phyloP scores from a whole-genome alignment of 1,139 yeast species.

The Blastobotrys illinoisensis region DNA sequence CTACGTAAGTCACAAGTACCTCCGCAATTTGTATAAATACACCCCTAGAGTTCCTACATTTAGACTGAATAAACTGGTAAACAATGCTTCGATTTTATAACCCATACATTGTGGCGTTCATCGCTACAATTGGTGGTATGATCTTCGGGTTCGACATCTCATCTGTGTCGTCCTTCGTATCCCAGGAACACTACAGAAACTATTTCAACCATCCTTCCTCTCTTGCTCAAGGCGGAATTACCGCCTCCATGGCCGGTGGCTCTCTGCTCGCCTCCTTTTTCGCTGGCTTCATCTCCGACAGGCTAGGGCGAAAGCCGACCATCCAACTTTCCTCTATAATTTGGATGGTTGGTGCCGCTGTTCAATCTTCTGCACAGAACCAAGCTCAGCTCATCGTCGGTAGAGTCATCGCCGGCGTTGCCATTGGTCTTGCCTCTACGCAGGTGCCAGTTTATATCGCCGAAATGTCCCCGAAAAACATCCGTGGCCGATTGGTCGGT shows the following conservation, averaged over 20 bases:
- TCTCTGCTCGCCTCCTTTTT: conserved; percentile 49
- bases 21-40: too few species aligned
- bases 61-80: too few species aligned
- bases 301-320: conserved; percentile 72
- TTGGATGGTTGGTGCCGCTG: conserved; percentile 75
- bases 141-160: conserved; percentile 95
- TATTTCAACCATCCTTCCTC: conserved; percentile 32
- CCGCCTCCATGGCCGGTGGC: conserved; percentile 93
- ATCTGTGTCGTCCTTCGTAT: conserved; percentile 79
- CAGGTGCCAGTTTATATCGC: conserved; percentile 69
- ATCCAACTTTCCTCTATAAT: conserved; percentile 63
- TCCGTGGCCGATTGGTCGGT: conserved; percentile 65
- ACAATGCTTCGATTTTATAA: conserved; percentile 22
- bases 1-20: too few species aligned
- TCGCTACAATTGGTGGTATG: conserved; percentile 87
- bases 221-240: conserved; percentile 75
- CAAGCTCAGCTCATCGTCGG: conserved; percentile 70
- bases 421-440: conserved; percentile 67
- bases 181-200: conserved; percentile 54
- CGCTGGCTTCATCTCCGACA: conserved; percentile 51
- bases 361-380: conserved; percentile 70
- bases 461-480: conserved; percentile 60
- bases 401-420: conserved; percentile 59
- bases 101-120: conserved; percentile 34
- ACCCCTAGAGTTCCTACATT: too few species aligned